Conservation (phyloP, 1,284 basidiomycete species). For the Calocybe gambosa region DNA sequence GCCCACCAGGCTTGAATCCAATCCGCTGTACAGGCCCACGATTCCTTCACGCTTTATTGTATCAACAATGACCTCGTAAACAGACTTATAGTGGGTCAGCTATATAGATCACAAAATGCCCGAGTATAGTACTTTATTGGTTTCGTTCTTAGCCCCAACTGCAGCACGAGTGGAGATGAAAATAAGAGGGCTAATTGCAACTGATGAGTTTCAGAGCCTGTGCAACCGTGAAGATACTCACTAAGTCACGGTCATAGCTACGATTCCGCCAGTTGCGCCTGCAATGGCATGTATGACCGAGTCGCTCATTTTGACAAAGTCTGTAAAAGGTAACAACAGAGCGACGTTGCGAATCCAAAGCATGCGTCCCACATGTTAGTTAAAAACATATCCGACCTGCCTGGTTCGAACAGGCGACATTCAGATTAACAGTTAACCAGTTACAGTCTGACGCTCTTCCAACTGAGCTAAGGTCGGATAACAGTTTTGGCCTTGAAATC, state of each 20-base stretch:
- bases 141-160: conserved; percentile 78
- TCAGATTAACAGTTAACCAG: not conserved
- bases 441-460: conserved; percentile 43
- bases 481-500: not conserved
- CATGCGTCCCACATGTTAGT: conserved; percentile 24
- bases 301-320: conserved; percentile 50
- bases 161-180: conserved; percentile 92
- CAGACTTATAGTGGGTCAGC: conserved; percentile 30
- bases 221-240: conserved; percentile 30
- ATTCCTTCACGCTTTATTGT: conserved; percentile 85
- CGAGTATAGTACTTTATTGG: too few species aligned
- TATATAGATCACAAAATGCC: too few species aligned
- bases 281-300: conserved; percentile 87
- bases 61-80: conserved; percentile 61
- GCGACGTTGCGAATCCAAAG: too few species aligned
- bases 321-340: not conserved
- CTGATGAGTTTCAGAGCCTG: not conserved
- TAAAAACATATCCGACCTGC: conserved; percentile 1
- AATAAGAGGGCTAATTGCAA: conserved; percentile 69
- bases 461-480: conserved; percentile 38
- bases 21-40: conserved; percentile 81
- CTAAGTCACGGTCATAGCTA: conserved; percentile 86
- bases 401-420: conserved; percentile 5
- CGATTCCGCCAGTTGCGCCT: conserved; percentile 86
- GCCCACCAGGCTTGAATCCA: conserved; percentile 83